Conservation (phyloP, 2,329 filamentous ascomycete species). For the Aspergillus sp. region DNA sequence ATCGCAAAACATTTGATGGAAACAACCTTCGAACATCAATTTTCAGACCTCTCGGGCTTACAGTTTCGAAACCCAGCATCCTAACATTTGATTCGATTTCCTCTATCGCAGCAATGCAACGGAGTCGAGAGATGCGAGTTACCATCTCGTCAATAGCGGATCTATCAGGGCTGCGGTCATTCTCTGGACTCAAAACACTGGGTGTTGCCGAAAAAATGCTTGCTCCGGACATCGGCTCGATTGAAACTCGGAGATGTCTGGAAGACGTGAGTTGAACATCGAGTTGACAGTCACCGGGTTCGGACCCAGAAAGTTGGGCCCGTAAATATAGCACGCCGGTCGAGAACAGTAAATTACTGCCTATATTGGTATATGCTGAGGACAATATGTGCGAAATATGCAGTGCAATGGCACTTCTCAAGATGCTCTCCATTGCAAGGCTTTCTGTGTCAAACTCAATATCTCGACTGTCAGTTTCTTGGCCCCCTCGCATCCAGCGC, state of each 20-base stretch:
- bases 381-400: constrained; percentile 70
- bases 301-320: constrained; percentile 53
- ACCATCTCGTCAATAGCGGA: constrained; percentile 38
- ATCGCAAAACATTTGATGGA: constrained; percentile 58
- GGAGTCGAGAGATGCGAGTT: constrained; percentile 32
- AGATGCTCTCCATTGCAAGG: constrained; percentile 68
- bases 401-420: constrained; percentile 68
- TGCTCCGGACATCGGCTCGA: constrained; percentile 75
- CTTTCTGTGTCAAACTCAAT: constrained; percentile 62
- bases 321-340: constrained; percentile 55
- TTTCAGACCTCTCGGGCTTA: constrained; percentile 32
- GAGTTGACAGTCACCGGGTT: constrained; percentile 65
- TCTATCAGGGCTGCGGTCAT: constrained; percentile 56
- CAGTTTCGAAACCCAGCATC: constrained; percentile 32
- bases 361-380: constrained; percentile 60
- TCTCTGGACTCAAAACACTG: constrained; percentile 55
- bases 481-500: constrained; percentile 81
- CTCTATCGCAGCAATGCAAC: constrained; percentile 35
- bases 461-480: constrained; percentile 65
- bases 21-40: constrained; percentile 55
- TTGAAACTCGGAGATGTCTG: constrained; percentile 56
- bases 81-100: constrained; percentile 33
- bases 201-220: constrained; percentile 66
- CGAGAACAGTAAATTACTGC: constrained; percentile 57
- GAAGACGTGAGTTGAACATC: constrained; percentile 65